phyloP scores from a whole-genome alignment of 495 filamentous ascomycete genomes.

The Tuber aestivum region DNA sequence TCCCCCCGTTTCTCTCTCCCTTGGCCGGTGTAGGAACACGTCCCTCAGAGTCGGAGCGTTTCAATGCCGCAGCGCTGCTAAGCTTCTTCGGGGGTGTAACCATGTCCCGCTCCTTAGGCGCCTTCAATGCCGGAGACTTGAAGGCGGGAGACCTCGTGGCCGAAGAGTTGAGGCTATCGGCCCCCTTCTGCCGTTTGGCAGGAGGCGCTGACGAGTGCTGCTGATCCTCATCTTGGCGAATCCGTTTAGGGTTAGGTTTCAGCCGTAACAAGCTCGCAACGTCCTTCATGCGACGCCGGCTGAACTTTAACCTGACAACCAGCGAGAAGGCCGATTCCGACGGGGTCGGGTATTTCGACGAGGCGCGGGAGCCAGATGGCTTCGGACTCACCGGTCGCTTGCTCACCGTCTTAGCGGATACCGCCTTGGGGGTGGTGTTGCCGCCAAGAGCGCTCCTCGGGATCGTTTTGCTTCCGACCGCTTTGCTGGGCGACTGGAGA shows the following conservation, averaged over 20 bases:
- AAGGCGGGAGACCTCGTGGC: conserved; percentile 36
- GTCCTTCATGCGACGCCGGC: conserved; percentile 26
- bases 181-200: conserved; percentile 34
- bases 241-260: conserved; percentile 35
- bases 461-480: conserved; percentile 30
- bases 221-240: conserved; percentile 36
- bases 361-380: conserved; percentile 29
- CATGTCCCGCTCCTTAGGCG: conserved; percentile 25
- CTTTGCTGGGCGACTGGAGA: conserved; percentile 32
- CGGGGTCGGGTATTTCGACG: conserved; percentile 32
- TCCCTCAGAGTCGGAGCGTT: conserved; percentile 31
- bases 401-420: conserved; percentile 35
- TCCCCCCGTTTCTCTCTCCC: conserved; percentile 36
- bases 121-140: conserved; percentile 38
- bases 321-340: conserved; percentile 21
- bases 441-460: conserved; percentile 33
- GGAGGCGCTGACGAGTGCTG: conserved; percentile 30
- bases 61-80: conserved; percentile 31
- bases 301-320: conserved; percentile 38
- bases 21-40: conserved; percentile 34
- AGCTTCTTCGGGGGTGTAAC: conserved; percentile 41
- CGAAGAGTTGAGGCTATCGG: conserved; percentile 17
- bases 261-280: conserved; percentile 32
- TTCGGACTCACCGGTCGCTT: conserved; percentile 41
- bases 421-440: conserved; percentile 34